Percentiles rank a stretch among this genome's conserved stretches.
These are phyloP conservation scores for Nakataea oryzae DNA, from an alignment of 2,329 filamentous ascomycete species.

Conservation along the genomic window DNA sequence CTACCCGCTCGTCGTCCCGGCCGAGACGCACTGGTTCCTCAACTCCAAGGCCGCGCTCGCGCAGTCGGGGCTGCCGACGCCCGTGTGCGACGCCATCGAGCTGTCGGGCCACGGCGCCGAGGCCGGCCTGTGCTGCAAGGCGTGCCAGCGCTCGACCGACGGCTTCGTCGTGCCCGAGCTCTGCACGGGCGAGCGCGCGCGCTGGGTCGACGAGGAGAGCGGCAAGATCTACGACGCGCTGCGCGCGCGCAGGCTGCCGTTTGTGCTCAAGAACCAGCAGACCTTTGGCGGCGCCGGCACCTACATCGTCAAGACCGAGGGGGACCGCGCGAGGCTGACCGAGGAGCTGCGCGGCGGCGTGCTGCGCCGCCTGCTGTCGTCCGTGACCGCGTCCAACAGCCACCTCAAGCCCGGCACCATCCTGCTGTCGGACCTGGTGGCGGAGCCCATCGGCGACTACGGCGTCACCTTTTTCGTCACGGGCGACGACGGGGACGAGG, in stretches of 20 bases:
- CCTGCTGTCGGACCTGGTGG: slow-evolving; percentile 19
- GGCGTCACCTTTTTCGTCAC: slow-evolving; percentile 23
- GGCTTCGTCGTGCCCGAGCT: slow-evolving; percentile 7
- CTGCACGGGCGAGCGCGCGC: slow-evolving; percentile 16
- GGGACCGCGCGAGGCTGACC: slow-evolving; percentile 15
- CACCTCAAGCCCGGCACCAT: slow-evolving; percentile 20
- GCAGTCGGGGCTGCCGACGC: slow-evolving; percentile 21
- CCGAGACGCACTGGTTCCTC: slow-evolving; percentile 23
- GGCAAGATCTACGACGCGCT: slow-evolving; percentile 14
- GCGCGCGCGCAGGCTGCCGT: slow-evolving; percentile 15
- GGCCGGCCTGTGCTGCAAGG: slow-evolving; percentile 1
- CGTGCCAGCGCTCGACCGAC: not conserved
- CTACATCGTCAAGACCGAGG: slow-evolving; percentile 17
- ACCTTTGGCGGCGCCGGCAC: slow-evolving; percentile 25
- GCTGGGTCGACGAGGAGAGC: slow-evolving; percentile 19
- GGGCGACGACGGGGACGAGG: slow-evolving; percentile 9
- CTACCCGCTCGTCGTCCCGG: slow-evolving; percentile 15
- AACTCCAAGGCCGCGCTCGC: slow-evolving; percentile 24
- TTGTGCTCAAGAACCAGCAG: slow-evolving; percentile 27
- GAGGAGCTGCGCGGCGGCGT: slow-evolving; percentile 14
- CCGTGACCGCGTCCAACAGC: slow-evolving; percentile 17
- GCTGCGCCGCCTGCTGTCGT: slow-evolving; percentile 17
- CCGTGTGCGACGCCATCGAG: slow-evolving; percentile 15
- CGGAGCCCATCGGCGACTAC: slow-evolving; percentile 19
- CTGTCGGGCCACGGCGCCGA: slow-evolving; percentile 9